Base-by-base conservation (phyloP, 441 rosid species). In the Breynia disticha region DNA sequence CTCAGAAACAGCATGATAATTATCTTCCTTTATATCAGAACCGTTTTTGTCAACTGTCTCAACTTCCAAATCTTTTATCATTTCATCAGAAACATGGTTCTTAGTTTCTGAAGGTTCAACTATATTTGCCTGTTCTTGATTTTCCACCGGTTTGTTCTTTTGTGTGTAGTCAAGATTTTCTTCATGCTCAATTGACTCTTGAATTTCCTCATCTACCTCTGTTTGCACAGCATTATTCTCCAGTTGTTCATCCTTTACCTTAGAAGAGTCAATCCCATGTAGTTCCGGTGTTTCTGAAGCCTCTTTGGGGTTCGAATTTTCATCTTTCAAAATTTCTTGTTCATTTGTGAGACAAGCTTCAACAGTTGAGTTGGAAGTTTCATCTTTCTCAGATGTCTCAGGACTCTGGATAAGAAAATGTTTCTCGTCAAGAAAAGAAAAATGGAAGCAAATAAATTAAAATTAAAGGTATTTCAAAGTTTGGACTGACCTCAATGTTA, bases 231-330 rank as follows among this genome's bases (percentile, higher is more conserved):
- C 16, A 18, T 50, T 50, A 24, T n/a, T 22, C 16, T 19, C 21
- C n/a, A n/a, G n/a, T n/a, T n/a, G n/a, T n/a, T n/a, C n/a, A n/a
- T 28, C 35, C 7, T 5, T 42, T 41, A 14, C 42, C 48, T 54
- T 54, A 28, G 35, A 28, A 28, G 35, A 28, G 35, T 9, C 48
- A 54, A 20, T n/a, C 38, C 16, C n/a, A 53, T 57, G 39, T 63
- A 48, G 39, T 55, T 52, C 37, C 45, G 50, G 32, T 57, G 45
- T 45, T 64, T 62, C 50, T 68, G 63, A 57, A 62, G 39, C 32
- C 28, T 57, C 47, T 16, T 11, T 24, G 54, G 14, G 22, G 52
- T n/a, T 39, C 18, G 38, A 16, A 18, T 46, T 49, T 32, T 64
- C 38, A 21, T 1, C 21, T 13, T 58, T 19, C 35, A 46, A 28